phyloP scores from a whole-genome alignment of 2,329 filamentous ascomycete species.

The Didymella keratinophila region DNA sequence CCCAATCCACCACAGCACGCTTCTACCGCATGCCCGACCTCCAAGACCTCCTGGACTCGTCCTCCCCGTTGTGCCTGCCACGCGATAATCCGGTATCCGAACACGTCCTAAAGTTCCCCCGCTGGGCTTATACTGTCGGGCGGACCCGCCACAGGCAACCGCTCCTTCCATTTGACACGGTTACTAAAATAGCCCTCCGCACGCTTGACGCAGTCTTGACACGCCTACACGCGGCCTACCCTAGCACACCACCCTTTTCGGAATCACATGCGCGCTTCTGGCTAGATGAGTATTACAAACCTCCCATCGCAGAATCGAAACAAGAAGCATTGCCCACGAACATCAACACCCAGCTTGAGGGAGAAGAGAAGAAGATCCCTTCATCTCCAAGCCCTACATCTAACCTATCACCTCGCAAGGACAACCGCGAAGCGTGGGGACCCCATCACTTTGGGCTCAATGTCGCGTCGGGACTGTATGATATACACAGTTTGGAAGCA shows the following conservation, averaged over 20 bases:
- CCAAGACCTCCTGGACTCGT: constrained; percentile 21
- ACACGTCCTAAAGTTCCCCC: constrained; percentile 21
- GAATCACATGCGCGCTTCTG: constrained; percentile 23
- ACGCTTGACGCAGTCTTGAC: constrained; percentile 20
- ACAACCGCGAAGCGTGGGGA: constrained; percentile 21
- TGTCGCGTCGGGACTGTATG: constrained; percentile 20
- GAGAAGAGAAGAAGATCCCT: constrained; percentile 12
- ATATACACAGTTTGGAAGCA: constrained; percentile 22
- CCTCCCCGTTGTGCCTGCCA: constrained; percentile 16
- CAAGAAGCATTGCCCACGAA: constrained; percentile 4
- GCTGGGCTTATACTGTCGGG: constrained; percentile 22
- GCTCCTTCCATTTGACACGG: constrained; percentile 19
- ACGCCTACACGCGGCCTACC: constrained; percentile 19
- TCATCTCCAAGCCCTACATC: constrained; percentile 16
- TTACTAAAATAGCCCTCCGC: constrained; percentile 22
- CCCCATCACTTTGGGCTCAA: constrained; percentile 20
- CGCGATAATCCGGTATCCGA: constrained; percentile 18
- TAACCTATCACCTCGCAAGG: constrained; percentile 22
- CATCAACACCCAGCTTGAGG: constrained; percentile 8
- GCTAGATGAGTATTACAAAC: constrained; percentile 16
- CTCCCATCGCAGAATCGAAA: constrained; percentile 13
- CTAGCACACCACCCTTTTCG: constrained; percentile 17
- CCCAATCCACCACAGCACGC: constrained; percentile 20
- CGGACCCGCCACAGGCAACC: constrained; percentile 17
- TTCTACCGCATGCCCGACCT: constrained; percentile 24